Percentiles rank a stretch among this genome's conserved stretches.
These are phyloP conservation scores for Zygoascus flipseniorum DNA, from an alignment of 805 yeast species.

Conservation along the genomic window DNA sequence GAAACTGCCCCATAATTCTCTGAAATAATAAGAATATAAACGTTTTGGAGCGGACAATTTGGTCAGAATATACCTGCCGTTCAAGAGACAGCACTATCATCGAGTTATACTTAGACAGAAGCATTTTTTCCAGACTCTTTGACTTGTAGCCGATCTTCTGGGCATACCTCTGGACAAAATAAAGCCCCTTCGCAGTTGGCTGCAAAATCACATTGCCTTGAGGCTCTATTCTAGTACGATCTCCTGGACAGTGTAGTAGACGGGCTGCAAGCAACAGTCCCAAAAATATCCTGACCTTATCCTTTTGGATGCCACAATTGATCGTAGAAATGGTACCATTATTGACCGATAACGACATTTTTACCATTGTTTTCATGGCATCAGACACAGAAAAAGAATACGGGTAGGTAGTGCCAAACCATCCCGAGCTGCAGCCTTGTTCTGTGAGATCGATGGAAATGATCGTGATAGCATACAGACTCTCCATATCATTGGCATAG, in stretches of 20 bases:
- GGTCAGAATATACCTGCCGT: conserved; percentile 49
- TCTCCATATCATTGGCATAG: conserved; percentile 48
- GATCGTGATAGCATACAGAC: conserved; percentile 47
- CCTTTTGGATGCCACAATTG: conserved; percentile 12
- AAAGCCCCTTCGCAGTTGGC: conserved; percentile 88
- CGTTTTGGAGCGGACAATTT: conserved; percentile 51
- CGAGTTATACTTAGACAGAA: conserved; percentile 54
- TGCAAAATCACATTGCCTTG: conserved; percentile 45
- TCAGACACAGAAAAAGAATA: conserved; percentile 44
- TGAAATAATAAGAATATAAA: conserved; percentile 58
- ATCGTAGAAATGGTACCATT: conserved; percentile 32
- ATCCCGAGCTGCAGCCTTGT: conserved; percentile 16
- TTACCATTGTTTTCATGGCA: conserved; percentile 46
- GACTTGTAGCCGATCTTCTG: conserved; percentile 44
- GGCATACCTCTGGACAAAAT: conserved; percentile 55
- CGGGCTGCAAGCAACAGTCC: conserved; percentile 13
- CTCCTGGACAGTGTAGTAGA: conserved; percentile 65
- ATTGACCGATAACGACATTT: conserved; percentile 40
- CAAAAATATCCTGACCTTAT: conserved; percentile 7
- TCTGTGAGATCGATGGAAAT: conserved; percentile 35
- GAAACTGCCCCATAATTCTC: conserved; percentile 52
- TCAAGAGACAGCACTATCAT: conserved; percentile 65
- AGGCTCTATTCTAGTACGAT: conserved; percentile 50
- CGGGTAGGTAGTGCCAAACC: conserved; percentile 32
- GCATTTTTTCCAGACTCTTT: conserved; percentile 35